Conservation (phyloP, 2,329 filamentous ascomycete species). For the Penicillium digitatum region DNA sequence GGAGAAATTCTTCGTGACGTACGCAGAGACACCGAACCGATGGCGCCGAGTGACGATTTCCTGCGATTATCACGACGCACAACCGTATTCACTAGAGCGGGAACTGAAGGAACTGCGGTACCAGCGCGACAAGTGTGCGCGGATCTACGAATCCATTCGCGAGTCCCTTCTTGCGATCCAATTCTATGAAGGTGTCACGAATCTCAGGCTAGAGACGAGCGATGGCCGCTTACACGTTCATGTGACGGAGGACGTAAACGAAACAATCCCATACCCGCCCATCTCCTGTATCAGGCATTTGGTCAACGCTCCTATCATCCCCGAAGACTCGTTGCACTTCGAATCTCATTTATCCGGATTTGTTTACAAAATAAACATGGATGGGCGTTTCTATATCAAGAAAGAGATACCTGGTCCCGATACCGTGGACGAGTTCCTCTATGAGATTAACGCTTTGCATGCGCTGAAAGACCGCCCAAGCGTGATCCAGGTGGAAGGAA, state of each 20-base stretch:
- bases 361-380: slow-evolving; percentile 83
- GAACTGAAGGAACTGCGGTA: slow-evolving; percentile 73
- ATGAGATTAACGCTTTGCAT: slow-evolving; percentile 93
- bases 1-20: slow-evolving; percentile 98
- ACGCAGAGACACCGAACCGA: slow-evolving; percentile 69
- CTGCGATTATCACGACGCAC: slow-evolving; percentile 81
- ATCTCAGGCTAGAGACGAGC: slow-evolving; percentile 85
- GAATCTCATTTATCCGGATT: slow-evolving; percentile 94
- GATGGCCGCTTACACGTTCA: slow-evolving; percentile 89
- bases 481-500: slow-evolving; percentile 81
- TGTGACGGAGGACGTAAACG: slow-evolving; percentile 94
- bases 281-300: slow-evolving; percentile 71
- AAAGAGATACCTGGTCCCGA: slow-evolving; percentile 97
- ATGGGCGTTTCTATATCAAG: slow-evolving; percentile 73
- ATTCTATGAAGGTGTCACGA: slow-evolving; percentile 94
- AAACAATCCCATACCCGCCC: slow-evolving; percentile 83
- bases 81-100: slow-evolving; percentile 75
- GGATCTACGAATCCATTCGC: slow-evolving; percentile 91
- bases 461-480: slow-evolving; percentile 66
- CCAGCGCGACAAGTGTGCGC: slow-evolving; percentile 86
- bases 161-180: slow-evolving; percentile 90
- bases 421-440: slow-evolving; percentile 92
- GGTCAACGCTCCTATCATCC: slow-evolving; percentile 45
- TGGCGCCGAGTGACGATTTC: slow-evolving; percentile 92
- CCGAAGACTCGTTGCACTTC: slow-evolving; percentile 74